Evolutionary conservation across 2,329 filamentous ascomycete species (phyloP), one percentile per base, ranked within the genome.

Genomic region (Penicillium sp.): DNA sequence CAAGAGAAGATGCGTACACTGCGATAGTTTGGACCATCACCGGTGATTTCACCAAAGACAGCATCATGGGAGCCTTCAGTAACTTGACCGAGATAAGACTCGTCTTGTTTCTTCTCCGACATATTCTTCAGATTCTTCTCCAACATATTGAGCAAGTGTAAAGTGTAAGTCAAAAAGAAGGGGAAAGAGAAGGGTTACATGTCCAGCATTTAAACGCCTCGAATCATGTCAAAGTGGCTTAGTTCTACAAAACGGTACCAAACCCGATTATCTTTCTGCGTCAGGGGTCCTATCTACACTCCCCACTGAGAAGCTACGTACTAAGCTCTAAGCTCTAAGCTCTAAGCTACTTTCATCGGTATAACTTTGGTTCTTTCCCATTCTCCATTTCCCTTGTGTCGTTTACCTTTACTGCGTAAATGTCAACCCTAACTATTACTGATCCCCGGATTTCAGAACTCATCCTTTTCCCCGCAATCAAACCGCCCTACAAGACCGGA

Each of bases 41-140:
- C 49, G 7, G 40, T 56, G 23, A 54, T 52, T 13, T 56, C 51
- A 18, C 54, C 54, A 44, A 54, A 56, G 22, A 56, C 54, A 14
- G 49, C 51, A 47, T 56, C 54, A 18, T 50, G 47, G 9, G 46
- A 9, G 6, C 32, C 42, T 14, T 50, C 44, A 3, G 29, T 22
- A 5, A 53, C 23, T 8, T 50, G 32, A 14, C 45, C 45, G 6
- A 28, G 9, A 23, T 46, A 24, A 5, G 42, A 20, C 14, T 46
- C 42, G 1, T 44, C 40, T 20, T 47, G 10, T 22, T 46, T 49
- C 39, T 51, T 40, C 13, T 48, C 48, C 1, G 22, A 45, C 32
- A 50, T 47, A 8, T n/a, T n/a, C n/a, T n/a, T n/a, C n/a, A n/a
- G n/a, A n/a, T 46, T 49, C 39, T 51, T 40, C 13, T 48, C 48